Base-by-base conservation (phyloP, 176 grass and related monocot genomes). In the Carex parvula region DNA sequence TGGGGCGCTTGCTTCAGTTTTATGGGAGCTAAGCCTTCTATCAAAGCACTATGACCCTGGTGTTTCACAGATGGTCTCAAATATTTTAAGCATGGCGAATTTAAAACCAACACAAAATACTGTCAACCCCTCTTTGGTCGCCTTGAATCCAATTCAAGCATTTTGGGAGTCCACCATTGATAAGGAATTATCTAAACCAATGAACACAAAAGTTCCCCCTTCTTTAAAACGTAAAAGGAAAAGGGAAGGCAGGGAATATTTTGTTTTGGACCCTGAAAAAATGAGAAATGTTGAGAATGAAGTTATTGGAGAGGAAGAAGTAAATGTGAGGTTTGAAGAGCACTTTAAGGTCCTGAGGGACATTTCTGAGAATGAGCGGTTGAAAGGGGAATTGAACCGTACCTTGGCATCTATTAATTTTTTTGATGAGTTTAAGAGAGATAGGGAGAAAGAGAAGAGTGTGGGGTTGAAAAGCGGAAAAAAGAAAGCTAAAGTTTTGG, bases 1-100 rank as follows among this genome's bases (percentile, higher is more conserved):
- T 81, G 96, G 96, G n/a, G 96, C 90, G 5, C 88, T 99, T 44
- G 93, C 93, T 60, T 95, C 96, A 21, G 96, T 95, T 26, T 87
- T 99, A 64, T 95, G 93, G 93, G 96, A 99, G 83, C 88, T 99
- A 82, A 93, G 93, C 67, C 91, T 99, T 80, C 85, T 99, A 54
- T 85, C 82, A 83, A 99, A 99, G 87, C 96, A 96, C 84, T 91
- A 95, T 13, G 87, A 95, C 60, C 72, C 87, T 17, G 87, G 86
- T 56, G 82, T 95, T 81, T 92, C 91, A 15, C 87, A 84, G 20
- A 92, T 92, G 91, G 88, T 87, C 71, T 81, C 84, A 26, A 99
- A 90, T 88, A 85, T 95, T 41, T 74, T 88, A 77, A 94, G 86
- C 84, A 93, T 99, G 89, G 88, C 88, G 52, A 94, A 86, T 84